Percentiles rank a stretch among this genome's conserved stretches.
These are phyloP conservation scores for Pseudophaeomoniella oleicola DNA, from an alignment of 2,329 filamentous ascomycete genomes.

Conservation along the genomic window DNA sequence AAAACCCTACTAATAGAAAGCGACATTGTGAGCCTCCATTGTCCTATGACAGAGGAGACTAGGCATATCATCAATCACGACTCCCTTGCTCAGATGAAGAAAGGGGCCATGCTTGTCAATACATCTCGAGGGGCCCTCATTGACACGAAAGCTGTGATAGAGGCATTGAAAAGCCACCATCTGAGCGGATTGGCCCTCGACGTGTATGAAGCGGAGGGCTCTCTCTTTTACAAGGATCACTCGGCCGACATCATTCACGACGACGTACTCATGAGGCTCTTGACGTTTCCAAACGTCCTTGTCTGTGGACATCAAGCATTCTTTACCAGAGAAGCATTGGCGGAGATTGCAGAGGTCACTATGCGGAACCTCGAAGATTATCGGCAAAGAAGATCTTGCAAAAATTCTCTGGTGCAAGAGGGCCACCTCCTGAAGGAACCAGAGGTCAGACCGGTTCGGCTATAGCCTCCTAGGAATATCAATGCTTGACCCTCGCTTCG, in stretches of 20 bases:
- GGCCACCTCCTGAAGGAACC: neutral
- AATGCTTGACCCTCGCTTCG: too few relatives aligned
- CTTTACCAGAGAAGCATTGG: conserved; percentile 51
- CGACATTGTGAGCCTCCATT: conserved; percentile 53
- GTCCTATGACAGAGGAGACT: conserved; percentile 47
- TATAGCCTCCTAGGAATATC: too few relatives aligned
- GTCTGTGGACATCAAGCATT: conserved; percentile 56
- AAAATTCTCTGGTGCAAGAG: neutral
- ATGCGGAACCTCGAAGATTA: conserved; percentile 19
- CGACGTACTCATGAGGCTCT: conserved; percentile 49
- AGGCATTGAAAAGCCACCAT: conserved; percentile 44
- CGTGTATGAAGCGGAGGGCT: conserved; percentile 50
- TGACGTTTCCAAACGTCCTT: conserved; percentile 54
- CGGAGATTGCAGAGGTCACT: conserved; percentile 48
- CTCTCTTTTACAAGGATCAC: conserved; percentile 51
- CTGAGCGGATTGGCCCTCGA: conserved; percentile 51
- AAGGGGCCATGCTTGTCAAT: conserved; percentile 48
- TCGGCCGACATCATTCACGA: conserved; percentile 52
- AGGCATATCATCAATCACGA: conserved; percentile 44
- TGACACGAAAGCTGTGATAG: conserved; percentile 44
- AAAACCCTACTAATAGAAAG: conserved; percentile 38
- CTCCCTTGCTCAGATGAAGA: conserved; percentile 42
- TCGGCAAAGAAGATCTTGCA: neutral
- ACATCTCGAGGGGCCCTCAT: conserved; percentile 54
- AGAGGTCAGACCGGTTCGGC: neutral